Evolutionary conservation across 306 rosid species (phyloP).

Genomic region (Astragalus glycyphyllos): DNA sequence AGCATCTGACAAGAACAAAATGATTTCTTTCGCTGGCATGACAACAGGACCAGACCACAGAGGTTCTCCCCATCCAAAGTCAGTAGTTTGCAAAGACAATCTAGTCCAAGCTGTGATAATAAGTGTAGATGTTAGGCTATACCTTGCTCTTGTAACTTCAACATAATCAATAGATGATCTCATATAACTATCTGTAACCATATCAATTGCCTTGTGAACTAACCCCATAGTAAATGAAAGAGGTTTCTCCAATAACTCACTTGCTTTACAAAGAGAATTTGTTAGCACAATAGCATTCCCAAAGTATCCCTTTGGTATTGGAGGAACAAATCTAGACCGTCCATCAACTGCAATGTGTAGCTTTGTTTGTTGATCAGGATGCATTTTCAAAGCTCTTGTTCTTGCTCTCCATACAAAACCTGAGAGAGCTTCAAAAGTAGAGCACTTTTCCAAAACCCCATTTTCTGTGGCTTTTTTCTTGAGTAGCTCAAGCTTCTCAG

Average conservation of each 20-base stretch:
- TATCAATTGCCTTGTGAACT: constrained; percentile 59
- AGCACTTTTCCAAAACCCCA: constrained; percentile 61
- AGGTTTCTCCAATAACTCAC: constrained; percentile 61
- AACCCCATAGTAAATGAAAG: constrained; percentile 60
- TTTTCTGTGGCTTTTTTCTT: constrained; percentile 66
- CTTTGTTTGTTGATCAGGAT: constrained; percentile 69
- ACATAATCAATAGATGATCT: constrained; percentile 84
- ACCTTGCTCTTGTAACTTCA: constrained; percentile 76
- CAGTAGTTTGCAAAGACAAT: constrained; percentile 65
- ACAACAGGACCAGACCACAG: constrained; percentile 74
- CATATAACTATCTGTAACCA: constrained; percentile 69
- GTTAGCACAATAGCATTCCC: constrained; percentile 86
- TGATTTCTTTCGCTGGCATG: constrained; percentile 73
- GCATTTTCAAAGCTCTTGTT: constrained; percentile 66
- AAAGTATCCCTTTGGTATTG: constrained; percentile 68
- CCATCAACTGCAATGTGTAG: constrained; percentile 87
- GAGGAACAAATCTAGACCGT: constrained; percentile 67
- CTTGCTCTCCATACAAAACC: constrained; percentile 88
- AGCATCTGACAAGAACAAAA: constrained; percentile 66
- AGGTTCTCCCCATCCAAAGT: constrained; percentile 92
- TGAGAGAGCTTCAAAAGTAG: constrained; percentile 72
- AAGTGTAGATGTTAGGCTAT: constrained; percentile 71
- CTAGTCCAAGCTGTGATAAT: constrained; percentile 83
- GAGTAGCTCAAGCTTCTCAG: constrained; percentile 59
- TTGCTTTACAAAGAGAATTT: constrained; percentile 57